These are phyloP conservation scores for Elsinoe arachidis DNA, from an alignment of 2,329 filamentous ascomycete species.

Conservation along the genomic window DNA sequence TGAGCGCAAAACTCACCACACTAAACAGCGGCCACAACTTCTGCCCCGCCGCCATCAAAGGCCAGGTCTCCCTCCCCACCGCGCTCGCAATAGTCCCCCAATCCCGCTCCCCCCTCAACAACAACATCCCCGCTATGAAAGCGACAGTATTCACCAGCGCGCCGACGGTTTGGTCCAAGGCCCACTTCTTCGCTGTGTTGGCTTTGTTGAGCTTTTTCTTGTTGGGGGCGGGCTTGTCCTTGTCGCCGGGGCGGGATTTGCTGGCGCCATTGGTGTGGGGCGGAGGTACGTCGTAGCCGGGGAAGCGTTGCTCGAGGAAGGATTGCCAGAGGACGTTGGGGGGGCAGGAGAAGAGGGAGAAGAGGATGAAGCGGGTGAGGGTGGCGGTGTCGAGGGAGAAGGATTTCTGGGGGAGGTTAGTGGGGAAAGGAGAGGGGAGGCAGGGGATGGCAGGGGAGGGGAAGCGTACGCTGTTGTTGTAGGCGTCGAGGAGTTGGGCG, in stretches of 20 bases:
- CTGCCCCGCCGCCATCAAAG: constrained; percentile 59
- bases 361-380: constrained; percentile 69
- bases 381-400: constrained; percentile 57
- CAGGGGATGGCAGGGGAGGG: background rate
- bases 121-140: constrained; percentile 53
- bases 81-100: background rate
- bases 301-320: constrained; percentile 66
- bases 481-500: constrained; percentile 60
- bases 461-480: constrained; percentile 47
- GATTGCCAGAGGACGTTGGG: constrained; percentile 84
- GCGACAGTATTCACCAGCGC: constrained; percentile 56
- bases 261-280: constrained; percentile 12
- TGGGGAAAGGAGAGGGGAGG: constrained; percentile 11
- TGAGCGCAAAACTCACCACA: constrained; percentile 59
- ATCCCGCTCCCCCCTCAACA: constrained; percentile 35
- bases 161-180: constrained; percentile 61
- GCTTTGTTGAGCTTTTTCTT: constrained; percentile 39
- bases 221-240: constrained; percentile 8
- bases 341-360: constrained; percentile 63
- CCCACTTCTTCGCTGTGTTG: constrained; percentile 60
- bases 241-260: constrained; percentile 3
- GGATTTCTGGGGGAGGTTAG: constrained; percentile 38
- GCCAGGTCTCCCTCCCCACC: constrained; percentile 18
- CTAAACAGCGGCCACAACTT: constrained; percentile 65
- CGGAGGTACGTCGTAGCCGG: constrained; percentile 42